phyloP scores from a whole-genome alignment of 345 rosid genomes.

The Combretum micranthum region DNA sequence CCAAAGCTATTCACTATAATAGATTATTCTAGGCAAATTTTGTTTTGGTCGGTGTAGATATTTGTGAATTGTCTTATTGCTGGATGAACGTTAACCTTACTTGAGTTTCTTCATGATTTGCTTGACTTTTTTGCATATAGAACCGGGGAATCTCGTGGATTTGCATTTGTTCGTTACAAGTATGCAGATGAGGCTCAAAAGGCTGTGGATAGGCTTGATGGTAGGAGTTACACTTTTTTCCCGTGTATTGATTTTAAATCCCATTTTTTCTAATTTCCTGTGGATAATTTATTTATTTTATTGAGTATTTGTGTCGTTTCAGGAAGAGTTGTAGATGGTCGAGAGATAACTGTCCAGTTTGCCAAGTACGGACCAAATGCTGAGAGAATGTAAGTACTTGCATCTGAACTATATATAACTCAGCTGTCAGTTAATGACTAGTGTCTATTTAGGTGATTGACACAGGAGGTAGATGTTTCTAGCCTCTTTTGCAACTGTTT shows the following conservation, averaged over 20 bases:
- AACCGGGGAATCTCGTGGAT: conserved; percentile 62
- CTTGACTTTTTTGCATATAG: conserved; percentile 11
- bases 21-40: no score
- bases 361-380: conserved; percentile 99
- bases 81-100: no score
- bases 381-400: conserved; percentile 66
- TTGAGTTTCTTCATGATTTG: no score
- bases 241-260: neutral
- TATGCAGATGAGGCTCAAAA: conserved; percentile 64
- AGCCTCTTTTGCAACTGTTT: no score
- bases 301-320: conserved; percentile 11
- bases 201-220: conserved; percentile 69
- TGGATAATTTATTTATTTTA: neutral
- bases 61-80: no score
- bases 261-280: neutral
- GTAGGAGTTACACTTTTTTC: conserved; percentile 10
- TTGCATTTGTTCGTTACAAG: conserved; percentile 62
- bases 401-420: neutral
- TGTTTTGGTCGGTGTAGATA: no score
- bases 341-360: conserved; percentile 92
- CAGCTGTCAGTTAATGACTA: neutral
- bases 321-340: conserved; percentile 94
- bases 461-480: no score
- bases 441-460: neutral
- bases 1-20: no score